These are phyloP conservation scores for Kurtzmaniella fragi DNA, from an alignment of 805 yeast species.

Conservation along the genomic window DNA sequence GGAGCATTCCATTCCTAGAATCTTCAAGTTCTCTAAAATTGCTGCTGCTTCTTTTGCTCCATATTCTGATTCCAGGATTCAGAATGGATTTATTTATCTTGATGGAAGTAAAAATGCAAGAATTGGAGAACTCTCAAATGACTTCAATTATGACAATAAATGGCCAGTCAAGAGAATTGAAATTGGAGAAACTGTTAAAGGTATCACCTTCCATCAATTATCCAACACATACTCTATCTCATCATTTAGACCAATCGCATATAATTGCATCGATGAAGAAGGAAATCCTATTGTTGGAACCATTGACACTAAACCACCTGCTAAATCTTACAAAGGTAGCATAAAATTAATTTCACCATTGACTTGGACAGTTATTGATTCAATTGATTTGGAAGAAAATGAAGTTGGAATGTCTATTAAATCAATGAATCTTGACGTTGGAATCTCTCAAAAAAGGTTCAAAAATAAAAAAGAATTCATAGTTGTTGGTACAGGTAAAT, in stretches of 20 bases:
- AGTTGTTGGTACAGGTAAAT: slow-evolving; percentile 72
- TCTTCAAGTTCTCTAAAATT: slow-evolving; percentile 60
- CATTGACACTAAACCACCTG: slow-evolving; percentile 46
- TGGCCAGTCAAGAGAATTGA: slow-evolving; percentile 51
- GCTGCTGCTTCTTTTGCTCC: slow-evolving; percentile 65
- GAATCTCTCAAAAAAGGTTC: slow-evolving; percentile 35
- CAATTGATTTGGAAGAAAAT: slow-evolving; percentile 58
- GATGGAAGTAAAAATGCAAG: slow-evolving; percentile 69
- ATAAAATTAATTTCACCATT: slow-evolving; percentile 66
- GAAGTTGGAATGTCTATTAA: slow-evolving; percentile 59
- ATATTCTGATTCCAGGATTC: slow-evolving; percentile 35
- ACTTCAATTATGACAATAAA: slow-evolving; percentile 52
- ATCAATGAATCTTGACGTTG: slow-evolving; percentile 46
- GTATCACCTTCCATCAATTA: slow-evolving; percentile 63
- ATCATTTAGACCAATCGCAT: slow-evolving; percentile 54
- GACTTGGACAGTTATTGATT: slow-evolving; percentile 74
- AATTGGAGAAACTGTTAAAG: slow-evolving; percentile 59
- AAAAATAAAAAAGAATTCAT: slow-evolving; percentile 59
- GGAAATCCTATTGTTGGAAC: slow-evolving; percentile 58
- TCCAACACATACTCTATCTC: slow-evolving; percentile 61
- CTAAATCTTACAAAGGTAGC: slow-evolving; percentile 54
- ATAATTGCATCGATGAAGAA: slow-evolving; percentile 69
- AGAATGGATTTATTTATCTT: slow-evolving; percentile 60
- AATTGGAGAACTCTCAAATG: slow-evolving; percentile 44
- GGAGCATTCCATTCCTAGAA: slow-evolving; percentile 56